Conservation (phyloP, 2,329 filamentous ascomycete species). For the Sporothrix pseudoabietina region DNA sequence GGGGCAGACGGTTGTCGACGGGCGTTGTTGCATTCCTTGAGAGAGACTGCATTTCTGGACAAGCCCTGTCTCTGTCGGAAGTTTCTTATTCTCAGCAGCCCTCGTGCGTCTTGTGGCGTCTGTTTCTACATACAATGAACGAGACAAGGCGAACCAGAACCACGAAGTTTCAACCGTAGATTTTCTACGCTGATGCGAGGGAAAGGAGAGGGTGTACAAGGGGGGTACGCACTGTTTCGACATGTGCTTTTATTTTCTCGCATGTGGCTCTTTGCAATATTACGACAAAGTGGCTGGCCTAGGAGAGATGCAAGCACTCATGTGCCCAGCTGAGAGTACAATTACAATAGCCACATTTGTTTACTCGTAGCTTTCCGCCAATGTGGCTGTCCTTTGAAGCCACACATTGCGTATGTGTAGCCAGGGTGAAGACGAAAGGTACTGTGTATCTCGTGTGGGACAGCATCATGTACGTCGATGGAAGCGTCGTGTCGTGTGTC, state of each 20-base stretch:
- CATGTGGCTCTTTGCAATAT: not conserved
- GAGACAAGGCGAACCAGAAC: not conserved
- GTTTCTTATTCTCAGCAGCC: not conserved
- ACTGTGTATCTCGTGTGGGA: not conserved
- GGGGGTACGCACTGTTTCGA: not conserved
- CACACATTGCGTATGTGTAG: not conserved
- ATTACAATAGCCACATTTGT: not conserved
- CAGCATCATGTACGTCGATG: slow-evolving; percentile 7
- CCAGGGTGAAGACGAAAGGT: not conserved
- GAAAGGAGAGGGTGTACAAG: not conserved
- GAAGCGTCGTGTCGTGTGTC: slow-evolving; percentile 5
- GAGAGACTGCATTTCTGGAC: not conserved
- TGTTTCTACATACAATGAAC: not conserved
- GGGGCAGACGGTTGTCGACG: not conserved
- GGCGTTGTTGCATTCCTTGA: not conserved
- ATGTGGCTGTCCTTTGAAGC: not conserved
- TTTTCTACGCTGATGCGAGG: not conserved
- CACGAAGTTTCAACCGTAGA: not conserved
- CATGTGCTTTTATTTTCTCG: not conserved
- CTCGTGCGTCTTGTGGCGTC: not conserved
- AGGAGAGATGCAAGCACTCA: slow-evolving; percentile 10
- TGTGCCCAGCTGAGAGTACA: not conserved
- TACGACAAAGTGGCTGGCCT: not conserved
- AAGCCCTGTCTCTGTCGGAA: no score
- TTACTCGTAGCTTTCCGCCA: not conserved